Percentiles rank a stretch among this genome's conserved stretches.
phyloP scores from a whole-genome alignment of 73 alveolate species.

The Urostyla sp. region DNA sequence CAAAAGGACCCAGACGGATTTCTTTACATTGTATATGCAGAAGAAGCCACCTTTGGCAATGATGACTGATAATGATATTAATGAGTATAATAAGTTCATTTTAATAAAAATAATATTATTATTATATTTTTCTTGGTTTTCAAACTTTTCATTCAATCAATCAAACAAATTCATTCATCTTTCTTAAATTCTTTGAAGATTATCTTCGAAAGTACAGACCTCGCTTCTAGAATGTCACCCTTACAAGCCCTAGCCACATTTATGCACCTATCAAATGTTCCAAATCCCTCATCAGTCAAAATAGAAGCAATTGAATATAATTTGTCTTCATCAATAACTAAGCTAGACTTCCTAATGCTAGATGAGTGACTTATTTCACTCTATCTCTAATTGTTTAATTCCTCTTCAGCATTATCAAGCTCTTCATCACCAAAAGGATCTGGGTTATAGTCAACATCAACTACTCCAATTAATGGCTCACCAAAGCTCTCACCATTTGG shows the following conservation, averaged over 20 bases:
- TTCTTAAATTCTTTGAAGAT: constrained; percentile 19
- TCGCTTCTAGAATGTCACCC: constrained; percentile 47
- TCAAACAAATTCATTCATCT: too few relatives aligned
- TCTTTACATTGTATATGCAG: constrained; percentile 80
- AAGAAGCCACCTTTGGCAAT: constrained; percentile 69
- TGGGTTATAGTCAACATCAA: too few relatives aligned
- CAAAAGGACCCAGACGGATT: constrained; percentile 79
- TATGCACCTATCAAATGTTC: constrained; percentile 48
- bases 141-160: neutral
- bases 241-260: constrained; percentile 20
- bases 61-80: neutral
- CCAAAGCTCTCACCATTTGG: too few relatives aligned
- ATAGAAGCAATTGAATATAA: constrained; percentile 49
- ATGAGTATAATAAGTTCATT: neutral
- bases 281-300: constrained; percentile 42
- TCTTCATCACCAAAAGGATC: too few relatives aligned
- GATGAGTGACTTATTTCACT: too few relatives aligned
- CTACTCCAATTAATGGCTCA: too few relatives aligned
- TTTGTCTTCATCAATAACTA: constrained; percentile 49
- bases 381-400: too few relatives aligned
- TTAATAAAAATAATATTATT: neutral
- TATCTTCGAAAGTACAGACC: neutral
- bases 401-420: too few relatives aligned
- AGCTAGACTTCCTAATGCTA: too few relatives aligned
- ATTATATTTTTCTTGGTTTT: too few relatives aligned